Percentiles rank a stretch among this genome's conserved stretches.
Conservation (phyloP, 2,329 filamentous ascomycete genomes). For the Dactylonectria macrodidyma region DNA sequence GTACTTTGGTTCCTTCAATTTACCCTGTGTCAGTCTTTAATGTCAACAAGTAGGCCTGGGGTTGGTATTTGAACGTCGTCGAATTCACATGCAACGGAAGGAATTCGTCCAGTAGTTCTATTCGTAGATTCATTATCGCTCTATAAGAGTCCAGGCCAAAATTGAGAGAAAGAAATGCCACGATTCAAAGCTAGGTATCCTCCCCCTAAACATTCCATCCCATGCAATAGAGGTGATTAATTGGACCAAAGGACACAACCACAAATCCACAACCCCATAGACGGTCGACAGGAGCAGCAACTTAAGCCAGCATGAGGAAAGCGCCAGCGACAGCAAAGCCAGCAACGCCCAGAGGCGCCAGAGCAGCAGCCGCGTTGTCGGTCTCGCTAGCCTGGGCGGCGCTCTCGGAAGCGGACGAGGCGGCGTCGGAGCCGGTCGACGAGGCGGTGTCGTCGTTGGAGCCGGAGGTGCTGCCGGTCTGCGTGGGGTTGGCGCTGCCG, state of each 20-base stretch:
- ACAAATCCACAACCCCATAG: background rate
- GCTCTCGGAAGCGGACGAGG: constrained; percentile 28
- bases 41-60: too few relatives aligned
- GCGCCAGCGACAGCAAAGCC: constrained; percentile 38
- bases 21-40: too few relatives aligned
- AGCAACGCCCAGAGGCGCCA: constrained; percentile 36
- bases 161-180: background rate
- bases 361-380: constrained; percentile 36
- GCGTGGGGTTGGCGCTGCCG: constrained; percentile 24
- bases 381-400: constrained; percentile 31
- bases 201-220: background rate
- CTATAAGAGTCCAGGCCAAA: background rate
- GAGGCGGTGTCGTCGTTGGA: constrained; percentile 15
- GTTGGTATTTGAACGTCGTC: background rate
- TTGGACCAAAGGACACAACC: background rate
- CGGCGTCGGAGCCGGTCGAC: background rate
- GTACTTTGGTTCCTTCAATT: background rate
- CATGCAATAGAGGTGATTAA: background rate
- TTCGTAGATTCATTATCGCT: background rate
- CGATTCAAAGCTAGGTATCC: background rate
- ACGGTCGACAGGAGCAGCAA: background rate
- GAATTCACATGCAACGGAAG: background rate
- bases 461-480: constrained; percentile 2
- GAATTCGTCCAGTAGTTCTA: background rate
- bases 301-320: constrained; percentile 40